Percentiles rank a stretch among this genome's conserved stretches.
Evolutionary conservation across 371 early-diverging fungal species (phyloP).

Genomic region (Mortierella sp.): DNA sequence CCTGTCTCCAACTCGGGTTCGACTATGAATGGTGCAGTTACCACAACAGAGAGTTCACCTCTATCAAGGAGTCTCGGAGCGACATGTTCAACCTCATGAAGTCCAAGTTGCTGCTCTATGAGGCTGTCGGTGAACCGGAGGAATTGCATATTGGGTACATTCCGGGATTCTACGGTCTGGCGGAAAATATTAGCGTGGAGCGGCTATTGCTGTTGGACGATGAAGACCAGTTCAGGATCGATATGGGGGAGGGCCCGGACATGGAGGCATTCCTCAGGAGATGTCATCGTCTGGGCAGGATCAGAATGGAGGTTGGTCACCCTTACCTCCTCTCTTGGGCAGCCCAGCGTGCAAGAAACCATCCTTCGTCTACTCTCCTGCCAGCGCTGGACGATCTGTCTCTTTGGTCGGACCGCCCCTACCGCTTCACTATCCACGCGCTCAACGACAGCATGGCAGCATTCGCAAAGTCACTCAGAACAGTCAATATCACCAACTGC

Average conservation of each 20-base stretch:
- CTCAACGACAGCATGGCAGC: constrained; percentile 19
- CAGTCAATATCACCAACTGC: not conserved
- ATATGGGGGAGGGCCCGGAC: constrained; percentile 8
- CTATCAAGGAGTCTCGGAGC: not conserved
- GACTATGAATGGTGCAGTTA: not conserved
- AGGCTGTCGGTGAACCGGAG: constrained; percentile 13
- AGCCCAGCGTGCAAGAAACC: not conserved
- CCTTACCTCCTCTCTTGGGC: constrained; percentile 15
- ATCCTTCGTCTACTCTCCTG: not conserved
- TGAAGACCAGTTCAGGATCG: not conserved
- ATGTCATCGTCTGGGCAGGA: not conserved
- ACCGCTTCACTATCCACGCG: constrained; percentile 4
- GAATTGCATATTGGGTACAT: not conserved
- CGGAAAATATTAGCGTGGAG: not conserved
- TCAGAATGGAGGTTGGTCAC: constrained; percentile 1
- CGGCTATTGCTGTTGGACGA: not conserved
- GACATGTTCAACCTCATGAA: not conserved
- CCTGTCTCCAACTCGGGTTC: constrained; percentile 5
- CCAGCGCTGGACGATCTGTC: constrained; percentile 5
- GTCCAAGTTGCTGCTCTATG: constrained; percentile 7
- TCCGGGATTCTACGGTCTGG: constrained; percentile 18
- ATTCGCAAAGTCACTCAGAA: constrained; percentile 1
- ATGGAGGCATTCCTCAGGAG: constrained; percentile 15
- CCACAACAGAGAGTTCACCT: not conserved
- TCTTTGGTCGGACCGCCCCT: not conserved